Evolutionary conservation across 2,329 filamentous ascomycete species (phyloP), one percentile per base, ranked within the genome.

Genomic region (Fusarium floridanum): DNA sequence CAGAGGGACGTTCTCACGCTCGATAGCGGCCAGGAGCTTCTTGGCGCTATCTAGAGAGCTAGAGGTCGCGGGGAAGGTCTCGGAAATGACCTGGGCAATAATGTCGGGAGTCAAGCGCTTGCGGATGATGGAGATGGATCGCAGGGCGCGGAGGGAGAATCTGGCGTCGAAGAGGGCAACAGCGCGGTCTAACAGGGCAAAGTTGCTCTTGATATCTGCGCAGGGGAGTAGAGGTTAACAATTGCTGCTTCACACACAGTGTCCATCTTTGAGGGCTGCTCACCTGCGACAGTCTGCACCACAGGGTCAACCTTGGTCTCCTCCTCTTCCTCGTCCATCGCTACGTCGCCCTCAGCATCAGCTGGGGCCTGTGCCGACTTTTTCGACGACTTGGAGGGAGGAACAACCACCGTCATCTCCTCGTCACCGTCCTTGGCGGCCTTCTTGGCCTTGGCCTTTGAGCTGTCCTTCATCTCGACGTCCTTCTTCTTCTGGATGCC

Each of bases 71-170:
- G 92, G 88, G 83, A 95, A 97, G 48, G 93, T 95, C 79, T 97
- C 92, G 77, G 91, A 91, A 80, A 98, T 93, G 79, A 93, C 93
- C 83, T 94, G 91, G 61, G 92, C 90, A 76, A 98, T 88, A 77
- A 97, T 92, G 77, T 96, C 94, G 68, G 94, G 90, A 16, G 92
- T 94, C 77, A 98, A 89, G 76, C 94, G 91, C 88, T 98, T 98
- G 83, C 97, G 95, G 83, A 98, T 92, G 65, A 95, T 95, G 45
- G 97, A 98, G 86, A 98, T 97, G 78, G 95, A 97, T 80, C 97
- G 93, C 74, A 99, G 90, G 72, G 97, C 97, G 81, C 97, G 91
- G 74, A 99, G 93, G 67, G 96, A 95, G 86, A 98, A 99, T 87
- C 97, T 92, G 69, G 95, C 91, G 85, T 99, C 97, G 84, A 98